Evolutionary conservation across 306 rosid genomes (phyloP), one percentile per base, ranked within the genome.

Genomic region (Carpinus fangiana): DNA sequence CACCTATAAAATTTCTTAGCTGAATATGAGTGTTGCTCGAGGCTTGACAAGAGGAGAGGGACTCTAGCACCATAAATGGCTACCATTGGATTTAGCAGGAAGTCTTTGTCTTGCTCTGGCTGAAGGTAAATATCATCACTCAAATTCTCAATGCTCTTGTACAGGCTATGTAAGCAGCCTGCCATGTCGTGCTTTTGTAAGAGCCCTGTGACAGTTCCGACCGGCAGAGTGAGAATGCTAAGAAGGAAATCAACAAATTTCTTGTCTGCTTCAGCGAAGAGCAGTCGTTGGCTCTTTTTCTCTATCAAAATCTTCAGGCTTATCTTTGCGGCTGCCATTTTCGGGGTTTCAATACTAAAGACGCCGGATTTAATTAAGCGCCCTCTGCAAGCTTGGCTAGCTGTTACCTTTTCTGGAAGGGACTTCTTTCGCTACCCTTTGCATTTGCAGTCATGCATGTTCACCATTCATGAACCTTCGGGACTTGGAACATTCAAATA

Each of bases 181-280:
- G 53, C 78, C 74, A 74, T 70, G 13, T 34, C 71, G n/a, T 53
- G 12, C 0, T 12, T 59, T 34, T 60, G 21, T 20, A 81, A 62
- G 1, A 69, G 75, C 12, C 48, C 20, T 10, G 54, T 53, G 2
- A 83, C 54, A 21, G 81, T 78, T 31, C 78, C 85, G 0, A 78
- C 8, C 0, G 76, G 83, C 26, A 81, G 60, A 16, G 80, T 28
- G 0, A 80, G 20, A 18, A 77, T 52, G 47, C 17, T 23, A 70
- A 80, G 41, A 12, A 84, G 84, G 36, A 84, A 80, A 51, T 80
- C 82, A 6, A 54, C 70, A 11, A 77, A 68, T 36, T 60, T 62
- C 20, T 73, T 80, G 10, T 43, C 67, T 34, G 70, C 13, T 64
- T 64, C 83, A 2, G 81, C 85, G 9, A 48, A 77, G 0, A 77